Base-by-base conservation (phyloP, 2,329 filamentous ascomycete genomes). In the Diaporthe ampelina region DNA sequence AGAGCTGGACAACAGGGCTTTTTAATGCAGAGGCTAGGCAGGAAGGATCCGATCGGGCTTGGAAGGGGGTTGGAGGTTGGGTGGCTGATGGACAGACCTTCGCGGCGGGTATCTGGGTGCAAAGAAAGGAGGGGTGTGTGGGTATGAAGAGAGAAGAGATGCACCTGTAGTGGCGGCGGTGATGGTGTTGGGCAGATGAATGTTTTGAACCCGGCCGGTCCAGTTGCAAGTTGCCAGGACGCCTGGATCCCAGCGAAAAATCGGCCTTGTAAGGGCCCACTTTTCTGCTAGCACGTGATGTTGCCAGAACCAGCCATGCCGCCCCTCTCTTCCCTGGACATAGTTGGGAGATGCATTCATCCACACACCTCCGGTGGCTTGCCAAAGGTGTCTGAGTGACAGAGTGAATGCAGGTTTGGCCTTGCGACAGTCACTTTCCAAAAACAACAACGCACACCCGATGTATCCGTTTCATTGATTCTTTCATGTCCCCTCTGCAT, bases 221-320 rank as follows among this genome's bases (percentile, higher is more conserved):
- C 29, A 45, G 40, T 26, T 61, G 57, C 84, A 83, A 84, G 77
- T 81, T 81, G 81, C 81, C 79, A 81, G 81, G 81, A 70, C 65
- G 71, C 71, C 73, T 68, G 73, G 73, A 75, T 56, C 67, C 73
- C 81, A 82, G 82, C 81, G 83, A 85, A 86, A 85, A 86, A 83
- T 83, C 57, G 58, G 7, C 48, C 40, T 54, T 37, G 57, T 59
- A 61, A 4, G 17, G 56, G 17, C 35, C 57, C 59, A 45, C 57
- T 59, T 45, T 63, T 61, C 8, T 11, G 21, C 13, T 26, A 52
- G 32, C 70, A 72, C 70, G 70, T 72, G 70, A 63, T 17, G 19
- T 71, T 37, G 43, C 61, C 45, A 43, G 45, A 52, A 52, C 45
- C 61, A 67, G 61, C 45, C 61, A 52, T 67, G 15, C 61, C 26